Conservation (phyloP, 1,139 yeast species). For the Pichia sp. region DNA sequence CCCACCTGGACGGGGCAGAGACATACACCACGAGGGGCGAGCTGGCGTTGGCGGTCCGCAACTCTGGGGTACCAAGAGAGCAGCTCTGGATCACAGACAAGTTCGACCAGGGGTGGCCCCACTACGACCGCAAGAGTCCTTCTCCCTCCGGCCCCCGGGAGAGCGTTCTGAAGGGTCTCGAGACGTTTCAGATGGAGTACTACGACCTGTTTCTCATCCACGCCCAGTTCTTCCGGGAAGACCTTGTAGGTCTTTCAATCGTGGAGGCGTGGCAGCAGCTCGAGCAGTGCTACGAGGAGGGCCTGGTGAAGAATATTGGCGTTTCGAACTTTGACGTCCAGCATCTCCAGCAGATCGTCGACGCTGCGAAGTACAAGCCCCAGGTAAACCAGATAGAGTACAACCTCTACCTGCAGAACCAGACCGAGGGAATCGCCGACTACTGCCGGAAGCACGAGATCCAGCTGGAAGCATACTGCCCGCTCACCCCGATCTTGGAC, state of each 20-base stretch:
- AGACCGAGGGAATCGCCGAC: conserved; percentile 59
- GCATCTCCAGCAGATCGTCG: conserved; percentile 38
- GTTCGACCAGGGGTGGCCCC: conserved; percentile 29
- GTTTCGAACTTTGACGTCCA: conserved; percentile 49
- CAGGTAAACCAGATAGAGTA: conserved; percentile 54
- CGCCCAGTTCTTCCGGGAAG: conserved; percentile 47
- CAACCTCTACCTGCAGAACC: conserved; percentile 52
- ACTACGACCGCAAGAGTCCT: conserved; percentile 18
- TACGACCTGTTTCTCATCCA: conserved; percentile 65
- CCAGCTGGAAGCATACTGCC: conserved; percentile 63
- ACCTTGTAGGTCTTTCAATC: conserved; percentile 43
- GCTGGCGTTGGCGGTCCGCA: conserved; percentile 45
- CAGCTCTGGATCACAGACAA: conserved; percentile 57
- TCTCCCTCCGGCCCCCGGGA: conserved; percentile 32
- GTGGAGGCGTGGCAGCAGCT: conserved; percentile 43
- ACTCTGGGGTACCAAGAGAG: conserved; percentile 39
- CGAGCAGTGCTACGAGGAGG: conserved; percentile 34
- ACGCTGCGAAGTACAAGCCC: conserved; percentile 41
- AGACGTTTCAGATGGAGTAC: conserved; percentile 49
- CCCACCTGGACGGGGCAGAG: conserved; percentile 59
- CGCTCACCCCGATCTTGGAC: conserved; percentile 46
- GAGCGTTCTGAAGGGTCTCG: conserved; percentile 39
- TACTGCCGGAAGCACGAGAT: conserved; percentile 50
- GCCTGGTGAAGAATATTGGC: conserved; percentile 40
- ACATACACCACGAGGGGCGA: conserved; percentile 55